phyloP scores from a whole-genome alignment of 495 filamentous ascomycete species.

The Geopyxis carbonaria region DNA sequence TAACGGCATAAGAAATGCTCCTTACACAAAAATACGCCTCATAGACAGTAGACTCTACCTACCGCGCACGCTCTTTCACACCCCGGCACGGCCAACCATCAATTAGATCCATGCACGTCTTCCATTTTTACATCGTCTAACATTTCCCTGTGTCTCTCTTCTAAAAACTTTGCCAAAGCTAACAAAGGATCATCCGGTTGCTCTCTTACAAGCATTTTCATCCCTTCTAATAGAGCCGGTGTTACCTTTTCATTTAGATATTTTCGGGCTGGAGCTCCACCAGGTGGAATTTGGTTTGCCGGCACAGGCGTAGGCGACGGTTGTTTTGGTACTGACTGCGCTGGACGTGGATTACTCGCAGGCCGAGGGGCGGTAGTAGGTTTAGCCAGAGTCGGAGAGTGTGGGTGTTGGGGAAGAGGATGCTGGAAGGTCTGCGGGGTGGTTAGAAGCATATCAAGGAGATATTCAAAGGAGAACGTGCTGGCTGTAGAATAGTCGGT shows the following conservation, averaged over 20 bases:
- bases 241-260: conserved; percentile 87
- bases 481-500: not conserved
- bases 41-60: no score
- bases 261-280: conserved; percentile 70
- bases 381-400: not conserved
- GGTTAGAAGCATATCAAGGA: not conserved
- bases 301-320: conserved; percentile 30
- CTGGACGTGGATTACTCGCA: not conserved
- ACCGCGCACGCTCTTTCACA: no score
- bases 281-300: conserved; percentile 36
- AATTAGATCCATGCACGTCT: conserved; percentile 9
- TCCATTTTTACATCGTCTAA: conserved; percentile 29
- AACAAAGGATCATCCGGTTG: conserved; percentile 76
- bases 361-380: not conserved
- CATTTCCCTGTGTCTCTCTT: conserved; percentile 63
- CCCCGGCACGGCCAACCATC: no score
- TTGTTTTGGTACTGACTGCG: not conserved
- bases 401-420: not conserved
- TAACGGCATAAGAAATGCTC: no score
- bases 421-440: not conserved
- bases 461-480: not conserved
- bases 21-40: no score
- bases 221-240: conserved; percentile 66
- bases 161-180: conserved; percentile 68
- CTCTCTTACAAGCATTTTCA: conserved; percentile 72